These are phyloP conservation scores for Pyrenula aspistea DNA, from an alignment of 495 filamentous ascomycete species.

Conservation along the genomic window DNA sequence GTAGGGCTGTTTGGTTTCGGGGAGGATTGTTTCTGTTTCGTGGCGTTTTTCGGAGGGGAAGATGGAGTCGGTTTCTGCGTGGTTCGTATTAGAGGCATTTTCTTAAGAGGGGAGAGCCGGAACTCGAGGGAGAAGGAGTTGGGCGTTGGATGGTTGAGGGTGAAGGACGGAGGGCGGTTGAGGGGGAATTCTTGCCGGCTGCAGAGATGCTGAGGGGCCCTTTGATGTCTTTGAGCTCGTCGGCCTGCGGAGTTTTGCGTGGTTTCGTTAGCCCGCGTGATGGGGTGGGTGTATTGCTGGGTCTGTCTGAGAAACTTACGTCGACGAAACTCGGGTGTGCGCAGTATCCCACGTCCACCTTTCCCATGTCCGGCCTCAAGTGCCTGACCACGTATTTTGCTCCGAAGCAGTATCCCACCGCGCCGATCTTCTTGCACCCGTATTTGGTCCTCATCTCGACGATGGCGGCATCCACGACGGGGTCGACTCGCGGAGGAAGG, in stretches of 20 bases:
- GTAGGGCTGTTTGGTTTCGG: constrained; percentile 52
- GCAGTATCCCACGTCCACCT: constrained; percentile 45
- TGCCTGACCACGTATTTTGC: constrained; percentile 39
- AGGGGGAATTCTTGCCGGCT: constrained; percentile 29
- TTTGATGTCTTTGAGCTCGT: constrained; percentile 53
- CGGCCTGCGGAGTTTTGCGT: constrained; percentile 23
- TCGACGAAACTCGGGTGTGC: constrained; percentile 63
- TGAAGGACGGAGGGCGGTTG: background rate
- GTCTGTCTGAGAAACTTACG: no score
- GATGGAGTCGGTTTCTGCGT: constrained; percentile 59
- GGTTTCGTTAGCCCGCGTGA: no score
- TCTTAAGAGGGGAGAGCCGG: background rate
- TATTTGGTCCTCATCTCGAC: constrained; percentile 36
- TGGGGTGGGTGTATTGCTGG: no score
- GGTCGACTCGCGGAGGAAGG: constrained; percentile 43
- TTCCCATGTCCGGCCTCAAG: constrained; percentile 21
- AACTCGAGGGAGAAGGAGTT: constrained; percentile 16
- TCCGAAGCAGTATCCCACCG: constrained; percentile 73
- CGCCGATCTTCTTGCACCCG: constrained; percentile 50
- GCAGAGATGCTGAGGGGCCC: constrained; percentile 62
- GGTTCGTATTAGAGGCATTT: constrained; percentile 2
- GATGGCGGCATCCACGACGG: constrained; percentile 42
- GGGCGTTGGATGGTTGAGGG: background rate
- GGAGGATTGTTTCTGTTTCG: constrained; percentile 46
- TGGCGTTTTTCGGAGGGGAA: constrained; percentile 66